These are phyloP conservation scores for Hortaea werneckii DNA, from an alignment of 2,329 filamentous ascomycete genomes.

Conservation along the genomic window DNA sequence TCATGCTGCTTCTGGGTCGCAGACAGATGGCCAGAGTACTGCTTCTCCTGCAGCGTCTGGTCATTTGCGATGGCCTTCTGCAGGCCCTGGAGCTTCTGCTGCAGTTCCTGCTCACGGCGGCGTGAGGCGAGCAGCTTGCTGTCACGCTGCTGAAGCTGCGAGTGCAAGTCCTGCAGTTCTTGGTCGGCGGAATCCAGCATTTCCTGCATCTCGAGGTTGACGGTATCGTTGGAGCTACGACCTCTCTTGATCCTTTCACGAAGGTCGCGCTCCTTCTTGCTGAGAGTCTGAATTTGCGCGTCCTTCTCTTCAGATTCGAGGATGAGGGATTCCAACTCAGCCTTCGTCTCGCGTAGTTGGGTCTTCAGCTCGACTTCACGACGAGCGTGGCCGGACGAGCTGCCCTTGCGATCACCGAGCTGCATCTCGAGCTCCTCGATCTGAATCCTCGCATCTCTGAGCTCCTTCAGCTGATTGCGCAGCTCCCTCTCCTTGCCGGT, in stretches of 20 bases:
- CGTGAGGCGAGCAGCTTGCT: slow-evolving; percentile 19
- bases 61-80: slow-evolving; percentile 11
- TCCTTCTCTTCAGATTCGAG: slow-evolving; percentile 36
- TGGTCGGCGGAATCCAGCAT: slow-evolving; percentile 29
- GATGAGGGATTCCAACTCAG: slow-evolving; percentile 23
- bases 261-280: slow-evolving; percentile 34
- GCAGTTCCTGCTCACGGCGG: slow-evolving; percentile 27
- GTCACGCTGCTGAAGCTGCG: slow-evolving; percentile 24
- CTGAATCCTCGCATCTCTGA: slow-evolving; percentile 21
- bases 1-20: slow-evolving; percentile 59
- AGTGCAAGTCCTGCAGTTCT: slow-evolving; percentile 31
- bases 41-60: slow-evolving; percentile 15
- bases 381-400: slow-evolving; percentile 25
- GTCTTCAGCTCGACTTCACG: slow-evolving; percentile 32
- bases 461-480: slow-evolving; percentile 23
- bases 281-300: slow-evolving; percentile 22
- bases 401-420: slow-evolving; percentile 38
- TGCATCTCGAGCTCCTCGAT: slow-evolving; percentile 27
- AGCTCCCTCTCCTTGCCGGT: slow-evolving; percentile 28
- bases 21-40: slow-evolving; percentile 37
- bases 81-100: slow-evolving; percentile 21
- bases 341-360: slow-evolving; percentile 24
- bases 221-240: slow-evolving; percentile 14
- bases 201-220: slow-evolving; percentile 28
- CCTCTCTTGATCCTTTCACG: slow-evolving; percentile 21